Evolutionary conservation across 148 eudicot species (phyloP), one percentile per base, ranked within the genome.

Genomic region (Talinum fruticosum): DNA sequence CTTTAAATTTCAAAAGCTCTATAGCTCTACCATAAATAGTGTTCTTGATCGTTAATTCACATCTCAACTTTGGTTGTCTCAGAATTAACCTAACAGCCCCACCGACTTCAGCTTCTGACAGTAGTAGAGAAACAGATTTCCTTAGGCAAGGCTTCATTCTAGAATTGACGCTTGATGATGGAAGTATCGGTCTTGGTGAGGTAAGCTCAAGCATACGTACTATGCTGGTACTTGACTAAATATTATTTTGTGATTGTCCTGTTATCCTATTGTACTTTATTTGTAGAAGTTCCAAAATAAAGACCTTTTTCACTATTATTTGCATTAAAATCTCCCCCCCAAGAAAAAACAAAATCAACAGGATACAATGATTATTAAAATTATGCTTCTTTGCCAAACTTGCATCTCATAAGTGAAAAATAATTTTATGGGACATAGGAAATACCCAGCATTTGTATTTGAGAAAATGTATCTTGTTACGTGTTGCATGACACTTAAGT

Each of bases 151-250:
- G 99, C 68, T 93, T 88, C 79, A 78, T 96, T 59, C 66, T 96
- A 84, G 81, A 85, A 53, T 73, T 96, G 78, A 79, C 81, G 64
- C 96, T 96, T 84, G 92, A 93, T 78, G 97, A 91, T 85, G 99
- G 99, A 83, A 90, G 87, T 78, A 73, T 77, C 83, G 98, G 98
- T 44, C 86, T 78, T 84, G 99, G 99, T 45, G 99, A 96, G 97
- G 99, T 93, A 76, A 89, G 87, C 76, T 66, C 18, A 36, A 68
- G 12, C 4, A 30, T 15, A 65, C 74, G 51, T 19, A 53, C 71
- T 4, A 61, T 59, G 66, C 15, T 54, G 66, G 15, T 54, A 32
- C 62, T 54, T n/a, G 35, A 71, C 45, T 10, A 23, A 1, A 33
- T 34, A 10, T 23, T 28, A 32, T 57, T 1, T n/a, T 33, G 1